Percentiles rank a stretch among this genome's conserved stretches.
These are phyloP conservation scores for Brassica hybrid DNA, from an alignment of 441 rosid species.

Conservation along the genomic window DNA sequence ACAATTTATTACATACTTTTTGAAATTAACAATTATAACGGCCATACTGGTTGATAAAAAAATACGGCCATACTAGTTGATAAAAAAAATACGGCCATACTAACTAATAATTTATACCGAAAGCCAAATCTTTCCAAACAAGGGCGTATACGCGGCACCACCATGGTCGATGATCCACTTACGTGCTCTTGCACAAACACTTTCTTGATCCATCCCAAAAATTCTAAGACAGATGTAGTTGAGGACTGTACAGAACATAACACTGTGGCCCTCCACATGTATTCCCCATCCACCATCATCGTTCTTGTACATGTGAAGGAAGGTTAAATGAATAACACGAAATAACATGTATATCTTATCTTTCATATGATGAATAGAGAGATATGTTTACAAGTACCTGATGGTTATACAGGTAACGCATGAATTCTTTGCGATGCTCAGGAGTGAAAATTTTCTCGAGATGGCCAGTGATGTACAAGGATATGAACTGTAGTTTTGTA, in stretches of 20 bases:
- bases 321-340: not conserved
- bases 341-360: not conserved
- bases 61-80: too few relatives aligned
- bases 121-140: not conserved
- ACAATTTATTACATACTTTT: not conserved
- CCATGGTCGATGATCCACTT: not conserved
- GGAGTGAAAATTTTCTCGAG: not conserved
- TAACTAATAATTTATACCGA: not conserved
- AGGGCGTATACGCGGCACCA: conserved; percentile 1
- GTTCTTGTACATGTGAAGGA: not conserved
- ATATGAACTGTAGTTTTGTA: not conserved
- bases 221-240: not conserved
- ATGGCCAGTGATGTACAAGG: not conserved
- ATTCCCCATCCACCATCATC: conserved; percentile 3
- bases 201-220: not conserved
- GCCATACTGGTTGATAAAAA: too few relatives aligned
- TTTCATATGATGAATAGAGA: not conserved
- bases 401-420: not conserved
- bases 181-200: not conserved
- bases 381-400: not conserved
- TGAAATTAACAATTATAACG: not conserved
- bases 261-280: not conserved
- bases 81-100: too few relatives aligned
- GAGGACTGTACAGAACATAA: conserved; percentile 1
- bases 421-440: not conserved